Evolutionary conservation across 345 rosid species (phyloP), one percentile per base, ranked within the genome.

Genomic region (Eucalyptus sp.): DNA sequence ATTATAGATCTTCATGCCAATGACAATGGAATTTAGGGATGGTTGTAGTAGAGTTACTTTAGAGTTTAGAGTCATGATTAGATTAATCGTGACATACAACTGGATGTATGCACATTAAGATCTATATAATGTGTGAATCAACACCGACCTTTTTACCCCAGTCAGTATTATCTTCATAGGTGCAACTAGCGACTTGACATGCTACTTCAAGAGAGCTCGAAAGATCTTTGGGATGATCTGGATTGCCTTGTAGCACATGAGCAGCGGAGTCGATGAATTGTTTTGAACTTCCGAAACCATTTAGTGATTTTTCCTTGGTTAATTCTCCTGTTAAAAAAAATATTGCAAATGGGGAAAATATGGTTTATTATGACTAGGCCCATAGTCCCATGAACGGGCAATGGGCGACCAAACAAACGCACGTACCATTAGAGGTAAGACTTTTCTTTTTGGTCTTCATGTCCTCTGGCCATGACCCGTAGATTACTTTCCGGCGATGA

Each of bases 131-230:
- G 27, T 43, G 8, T 44, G 48, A 41, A 48, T 25, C 22, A 13
- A 37, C 20, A 48, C 89, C 88, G 17, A 96, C 98, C 87, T 93
- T 91, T 87, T 90, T 89, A 43, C 98, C 98, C 97, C 96, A 96
- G 43, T 87, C 27, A 2, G 94, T 94, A 41, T 91, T 91, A 87
- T 86, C 33, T 56, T 96, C 99, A 6, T 95, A 95, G 27, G 48
- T 50, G 87, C 92, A 94, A 27, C 87, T 25, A 6, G 94, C 95
- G 13, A 97, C 94, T 50, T 91, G 81, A 46, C 64, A 56, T 16
- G 96, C 96, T n/a, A 89, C 92, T 80, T 94, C 89, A 43, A 56
- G 89, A 50, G 89, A 88, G 51, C 41, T 88, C 5, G 52, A 81
- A 54, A 88, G 33, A 88, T 83, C 87, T 56, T 81, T 80, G 27